These are phyloP conservation scores for Nannizziopsis arthrosporioides DNA, from an alignment of 2,329 filamentous ascomycete species.

Conservation along the genomic window DNA sequence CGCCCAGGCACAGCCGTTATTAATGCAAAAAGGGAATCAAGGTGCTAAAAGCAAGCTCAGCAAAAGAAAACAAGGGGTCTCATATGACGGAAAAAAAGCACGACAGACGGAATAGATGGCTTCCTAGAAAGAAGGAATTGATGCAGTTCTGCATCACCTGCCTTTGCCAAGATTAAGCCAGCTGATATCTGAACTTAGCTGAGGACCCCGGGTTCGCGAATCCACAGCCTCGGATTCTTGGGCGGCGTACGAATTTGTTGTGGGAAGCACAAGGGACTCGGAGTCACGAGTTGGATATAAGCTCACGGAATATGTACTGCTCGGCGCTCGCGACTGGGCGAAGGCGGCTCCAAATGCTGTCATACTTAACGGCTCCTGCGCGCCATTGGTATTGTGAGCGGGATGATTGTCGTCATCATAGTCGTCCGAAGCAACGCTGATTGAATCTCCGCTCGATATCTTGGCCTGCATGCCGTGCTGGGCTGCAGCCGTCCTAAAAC, in stretches of 20 bases:
- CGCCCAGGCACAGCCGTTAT: no score
- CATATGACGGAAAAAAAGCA: no score
- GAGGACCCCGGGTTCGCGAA: not conserved
- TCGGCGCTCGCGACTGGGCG: conserved; percentile 26
- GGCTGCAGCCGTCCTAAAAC: conserved; percentile 24
- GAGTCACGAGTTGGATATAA: conserved; percentile 23
- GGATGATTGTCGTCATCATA: conserved; percentile 22
- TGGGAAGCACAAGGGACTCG: conserved; percentile 16
- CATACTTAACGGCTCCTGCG: not conserved
- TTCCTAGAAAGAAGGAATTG: not conserved
- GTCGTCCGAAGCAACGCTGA: conserved; percentile 29
- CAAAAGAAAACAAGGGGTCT: no score
- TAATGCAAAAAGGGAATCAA: no score
- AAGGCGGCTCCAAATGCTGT: conserved; percentile 17
- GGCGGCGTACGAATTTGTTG: conserved; percentile 13
- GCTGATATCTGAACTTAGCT: conserved; percentile 33
- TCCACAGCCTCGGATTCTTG: not conserved
- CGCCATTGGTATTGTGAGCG: not conserved
- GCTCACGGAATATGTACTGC: conserved; percentile 34
- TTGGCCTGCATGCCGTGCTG: conserved; percentile 33
- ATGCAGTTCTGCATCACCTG: not conserved
- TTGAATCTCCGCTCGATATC: conserved; percentile 34
- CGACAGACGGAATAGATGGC: not conserved
- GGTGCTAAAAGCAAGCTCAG: no score
- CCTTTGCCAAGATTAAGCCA: conserved; percentile 30